Base-by-base conservation (phyloP, 164 flowering plant species). In the Warburgia ugandensis region DNA sequence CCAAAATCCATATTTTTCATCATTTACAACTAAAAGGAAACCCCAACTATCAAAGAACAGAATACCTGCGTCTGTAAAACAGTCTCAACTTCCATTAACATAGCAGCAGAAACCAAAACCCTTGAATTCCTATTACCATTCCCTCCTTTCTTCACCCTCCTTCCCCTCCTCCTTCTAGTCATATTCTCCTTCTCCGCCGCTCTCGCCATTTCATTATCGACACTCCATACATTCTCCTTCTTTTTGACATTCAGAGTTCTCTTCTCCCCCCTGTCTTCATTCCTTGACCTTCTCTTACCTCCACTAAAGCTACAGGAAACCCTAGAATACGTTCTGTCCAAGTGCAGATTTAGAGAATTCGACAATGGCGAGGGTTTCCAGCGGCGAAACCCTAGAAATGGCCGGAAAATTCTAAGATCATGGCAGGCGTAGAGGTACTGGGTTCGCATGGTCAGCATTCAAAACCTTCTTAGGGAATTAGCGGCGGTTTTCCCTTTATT, bases 201-300 rank as follows among this genome's bases (percentile, higher is more conserved):
- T 45, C 57, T 61, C 14, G 78, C 92, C 14, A 68, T 48, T 43
- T 79, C 84, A 61, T 85, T 92, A 61, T 92, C 98, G 16, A 87
- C 44, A 58, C 98, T 91, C 98, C 98, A 87, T 17, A 83, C 86
- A 42, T 91, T 91, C 6, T 83, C 92, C 65, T 84, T 84, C 29
- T 73, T 79, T 67, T 69, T 79, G 28, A 28, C 66, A 50, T 55
- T 66, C 54, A 67, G 55, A 45, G 26, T 60, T 62, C 35, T 63
- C 31, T 49, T 45, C 52, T 45, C 54, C 38, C 52, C 41, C 14
- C 56, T 36, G 29, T 54, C 42, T 40, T 36, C 42, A 13, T 8
- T 25, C 14, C 30, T 43, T 36, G 63, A 19, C 29, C 55, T 58
- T 26, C 60, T 32, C 21, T 56, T 63, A 20, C 46, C 48, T 27